Evolutionary conservation across 2,329 filamentous ascomycete genomes (phyloP).

Genomic region (Thermoascus crustaceus): DNA sequence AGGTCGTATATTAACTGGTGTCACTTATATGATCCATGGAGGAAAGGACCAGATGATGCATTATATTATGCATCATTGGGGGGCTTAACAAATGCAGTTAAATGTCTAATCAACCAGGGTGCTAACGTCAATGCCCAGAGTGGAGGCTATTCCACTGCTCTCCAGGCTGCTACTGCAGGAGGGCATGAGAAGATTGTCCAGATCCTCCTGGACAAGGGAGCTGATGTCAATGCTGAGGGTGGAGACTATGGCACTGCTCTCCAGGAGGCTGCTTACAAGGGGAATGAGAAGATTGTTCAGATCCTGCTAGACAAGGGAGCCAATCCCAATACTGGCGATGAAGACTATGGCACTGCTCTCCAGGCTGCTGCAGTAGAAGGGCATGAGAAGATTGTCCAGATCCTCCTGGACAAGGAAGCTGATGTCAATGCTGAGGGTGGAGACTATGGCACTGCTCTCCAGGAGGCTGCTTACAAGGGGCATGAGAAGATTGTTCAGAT

Average conservation of each 20-base stretch:
- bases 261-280: slow-evolving; percentile 4
- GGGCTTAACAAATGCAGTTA: slow-evolving; percentile 2
- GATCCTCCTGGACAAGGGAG: slow-evolving; percentile 10
- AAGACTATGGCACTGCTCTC: background rate
- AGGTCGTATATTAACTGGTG: slow-evolving; percentile 3
- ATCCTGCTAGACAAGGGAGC: slow-evolving; percentile 2
- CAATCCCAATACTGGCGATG: background rate
- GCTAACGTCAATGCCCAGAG: slow-evolving; percentile 8
- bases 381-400: background rate
- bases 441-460: slow-evolving; percentile 5
- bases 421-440: slow-evolving; percentile 7
- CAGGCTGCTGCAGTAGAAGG: slow-evolving; percentile 5
- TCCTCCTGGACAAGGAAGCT: background rate
- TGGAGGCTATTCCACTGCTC: slow-evolving; percentile 4
- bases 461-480: slow-evolving; percentile 4
- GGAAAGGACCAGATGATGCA: background rate
- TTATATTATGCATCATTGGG: slow-evolving; percentile 4
- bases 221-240: slow-evolving; percentile 6
- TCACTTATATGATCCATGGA: slow-evolving; percentile 1
- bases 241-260: slow-evolving; percentile 5
- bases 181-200: slow-evolving; percentile 7
- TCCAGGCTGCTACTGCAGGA: slow-evolving; percentile 6
- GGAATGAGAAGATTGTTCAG: slow-evolving; percentile 3
- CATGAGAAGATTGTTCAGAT: slow-evolving; percentile 3
- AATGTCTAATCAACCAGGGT: slow-evolving; percentile 5